These are phyloP conservation scores for Aphanoascus verrucosus DNA, from an alignment of 2,329 filamentous ascomycete genomes.

Conservation along the genomic window DNA sequence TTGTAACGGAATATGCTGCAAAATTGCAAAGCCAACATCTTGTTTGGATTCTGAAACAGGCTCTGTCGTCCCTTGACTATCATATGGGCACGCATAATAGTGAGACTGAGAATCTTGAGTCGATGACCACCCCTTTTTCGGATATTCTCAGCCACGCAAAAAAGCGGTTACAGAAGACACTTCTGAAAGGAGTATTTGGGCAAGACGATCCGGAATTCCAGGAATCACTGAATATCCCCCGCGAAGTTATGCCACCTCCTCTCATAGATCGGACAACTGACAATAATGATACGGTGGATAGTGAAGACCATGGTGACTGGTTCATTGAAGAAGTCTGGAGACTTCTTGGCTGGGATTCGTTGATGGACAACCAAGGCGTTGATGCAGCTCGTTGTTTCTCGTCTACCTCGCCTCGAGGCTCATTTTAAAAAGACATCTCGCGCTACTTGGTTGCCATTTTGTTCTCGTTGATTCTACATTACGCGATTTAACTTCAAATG, in stretches of 20 bases:
- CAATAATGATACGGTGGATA: slow-evolving; percentile 21
- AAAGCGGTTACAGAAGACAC: slow-evolving; percentile 30
- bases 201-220: slow-evolving; percentile 24
- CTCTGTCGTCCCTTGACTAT: slow-evolving; percentile 20
- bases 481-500: too few species aligned
- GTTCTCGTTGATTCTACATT: too few species aligned
- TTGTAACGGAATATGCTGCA: slow-evolving; percentile 20
- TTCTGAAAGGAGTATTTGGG: slow-evolving; percentile 35
- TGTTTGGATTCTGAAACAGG: slow-evolving; percentile 27
- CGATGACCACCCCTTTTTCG: not conserved
- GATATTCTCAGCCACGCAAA: slow-evolving; percentile 18
- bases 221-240: slow-evolving; percentile 22
- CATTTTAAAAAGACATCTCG: too few species aligned
- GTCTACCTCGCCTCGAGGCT: too few species aligned
- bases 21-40: slow-evolving; percentile 30
- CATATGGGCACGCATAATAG: not conserved
- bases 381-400: too few species aligned
- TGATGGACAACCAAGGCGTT: slow-evolving; percentile 10
- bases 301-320: slow-evolving; percentile 41
- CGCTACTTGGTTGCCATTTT: too few species aligned
- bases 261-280: not conserved
- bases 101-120: not conserved
- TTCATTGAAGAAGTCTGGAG: slow-evolving; percentile 48
- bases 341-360: slow-evolving; percentile 47
- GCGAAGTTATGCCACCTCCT: slow-evolving; percentile 11